Base-by-base conservation (phyloP, 139 green algal genomes). In the Gonium pectorale region DNA sequence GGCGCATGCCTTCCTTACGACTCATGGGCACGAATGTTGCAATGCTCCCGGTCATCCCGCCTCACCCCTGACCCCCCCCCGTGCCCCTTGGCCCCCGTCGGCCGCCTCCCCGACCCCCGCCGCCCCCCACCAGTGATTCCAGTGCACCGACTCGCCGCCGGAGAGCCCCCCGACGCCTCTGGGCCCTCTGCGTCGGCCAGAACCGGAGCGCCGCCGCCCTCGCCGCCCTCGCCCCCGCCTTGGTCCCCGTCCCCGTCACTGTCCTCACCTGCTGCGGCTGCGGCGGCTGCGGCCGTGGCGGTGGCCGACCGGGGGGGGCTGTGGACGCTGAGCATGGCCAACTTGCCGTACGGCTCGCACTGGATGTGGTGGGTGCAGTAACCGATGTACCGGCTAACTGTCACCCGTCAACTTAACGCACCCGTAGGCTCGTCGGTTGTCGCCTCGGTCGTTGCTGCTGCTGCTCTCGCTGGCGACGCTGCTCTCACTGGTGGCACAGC, bases 321-420 rank as follows among this genome's bases (percentile, higher is more conserved):
- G 64, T 85, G 86, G 80, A 60, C n/a, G 15, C 54, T 86, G 7
- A 90, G 63, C 35, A 46, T 83, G 35, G 79, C 80, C 3, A 87
- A 87, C 86, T 46, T 90, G 29, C 56, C 72, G 22, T 51, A 52
- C 22, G 69, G 51, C 0, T 78, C 68, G 1, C 43, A 21, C 7
- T 43, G 85, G 31, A 38, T 90, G 13, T 90, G 86, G 86, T 83
- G n/a, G n/a, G 72, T 62, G 22, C 7, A 7, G 21, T 9, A 9
- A 11, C 21, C 13, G 49, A 56, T 56, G n/a, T n/a, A n/a, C n/a
- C n/a, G n/a, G n/a, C n/a, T n/a, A n/a, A n/a, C n/a, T n/a, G n/a
- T n/a, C n/a, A n/a, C n/a, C n/a, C n/a, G n/a, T n/a, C n/a, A n/a
- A n/a, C n/a, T n/a, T n/a, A n/a, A n/a, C n/a, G n/a, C n/a, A n/a